phyloP scores from a whole-genome alignment of 108 stramenopile species.

The Cyclotella kingstonii region DNA sequence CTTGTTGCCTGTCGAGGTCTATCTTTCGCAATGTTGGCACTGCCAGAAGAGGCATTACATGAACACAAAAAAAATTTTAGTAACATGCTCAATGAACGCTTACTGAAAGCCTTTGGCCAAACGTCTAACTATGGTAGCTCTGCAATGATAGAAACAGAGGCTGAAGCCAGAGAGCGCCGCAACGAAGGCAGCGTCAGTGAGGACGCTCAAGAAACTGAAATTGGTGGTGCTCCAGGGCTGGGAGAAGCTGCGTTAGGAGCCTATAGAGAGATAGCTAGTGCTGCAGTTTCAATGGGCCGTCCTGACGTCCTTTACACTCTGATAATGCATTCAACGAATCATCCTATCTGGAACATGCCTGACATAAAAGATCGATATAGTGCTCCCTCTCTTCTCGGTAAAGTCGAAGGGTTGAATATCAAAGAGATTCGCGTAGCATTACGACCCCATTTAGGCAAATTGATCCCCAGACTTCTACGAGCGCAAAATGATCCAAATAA shows the following conservation, averaged over 20 bases:
- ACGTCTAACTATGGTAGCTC: slow-evolving; percentile 77
- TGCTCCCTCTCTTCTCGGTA: slow-evolving; percentile 58
- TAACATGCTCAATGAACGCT: slow-evolving; percentile 47
- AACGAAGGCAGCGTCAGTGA: slow-evolving; percentile 16
- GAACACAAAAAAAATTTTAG: background rate
- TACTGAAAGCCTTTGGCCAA: slow-evolving; percentile 79
- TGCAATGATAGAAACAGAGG: slow-evolving; percentile 72
- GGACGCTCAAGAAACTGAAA: slow-evolving; percentile 40
- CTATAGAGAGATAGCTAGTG: slow-evolving; percentile 81
- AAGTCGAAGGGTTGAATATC: slow-evolving; percentile 45
- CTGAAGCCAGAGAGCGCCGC: slow-evolving; percentile 50
- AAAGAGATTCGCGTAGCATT: slow-evolving; percentile 61
- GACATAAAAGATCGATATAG: slow-evolving; percentile 57
- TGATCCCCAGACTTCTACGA: slow-evolving; percentile 75
- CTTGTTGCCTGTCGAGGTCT: slow-evolving; percentile 78
- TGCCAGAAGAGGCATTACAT: background rate
- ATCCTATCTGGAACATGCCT: slow-evolving; percentile 59
- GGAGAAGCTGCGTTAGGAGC: slow-evolving; percentile 81
- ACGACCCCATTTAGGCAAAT: slow-evolving; percentile 67
- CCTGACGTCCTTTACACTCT: slow-evolving; percentile 78
- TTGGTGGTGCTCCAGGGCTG: slow-evolving; percentile 77
- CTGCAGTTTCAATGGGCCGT: slow-evolving; percentile 58
- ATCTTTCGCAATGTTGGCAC: slow-evolving; percentile 9
- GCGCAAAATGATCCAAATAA: slow-evolving; percentile 81
- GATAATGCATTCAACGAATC: slow-evolving; percentile 71